These are phyloP conservation scores for Plasmodium falciparum DNA, from an alignment of 169 alveolate species.

Conservation along the genomic window DNA sequence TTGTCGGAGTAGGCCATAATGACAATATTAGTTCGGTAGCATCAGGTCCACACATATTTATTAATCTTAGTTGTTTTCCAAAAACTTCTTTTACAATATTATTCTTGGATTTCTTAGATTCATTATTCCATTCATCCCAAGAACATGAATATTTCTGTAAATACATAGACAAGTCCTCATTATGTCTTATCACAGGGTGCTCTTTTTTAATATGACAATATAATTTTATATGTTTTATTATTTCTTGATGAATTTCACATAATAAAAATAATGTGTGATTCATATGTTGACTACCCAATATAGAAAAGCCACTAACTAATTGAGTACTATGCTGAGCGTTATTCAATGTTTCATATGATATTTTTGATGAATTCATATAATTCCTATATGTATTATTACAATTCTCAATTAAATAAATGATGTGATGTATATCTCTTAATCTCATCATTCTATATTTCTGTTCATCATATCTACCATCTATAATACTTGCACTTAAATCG, in stretches of 20 bases:
- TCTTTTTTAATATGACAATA: conserved; percentile 22
- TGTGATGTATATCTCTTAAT: conserved; percentile 83
- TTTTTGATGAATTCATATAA: conserved; percentile 80
- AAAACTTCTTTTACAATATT: conserved; percentile 85
- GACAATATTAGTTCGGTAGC: conserved; percentile 85
- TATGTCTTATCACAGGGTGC: not conserved
- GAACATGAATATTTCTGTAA: conserved; percentile 72
- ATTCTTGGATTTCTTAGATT: conserved; percentile 84
- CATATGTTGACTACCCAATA: conserved; percentile 82
- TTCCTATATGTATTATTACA: conserved; percentile 78
- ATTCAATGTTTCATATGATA: conserved; percentile 73
- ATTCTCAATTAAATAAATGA: conserved; percentile 86
- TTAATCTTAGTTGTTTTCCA: conserved; percentile 87
- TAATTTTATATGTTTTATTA: conserved; percentile 41
- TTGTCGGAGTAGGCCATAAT: conserved; percentile 89
- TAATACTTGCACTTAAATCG: conserved; percentile 88
- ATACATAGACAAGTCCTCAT: conserved; percentile 20
- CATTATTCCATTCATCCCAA: conserved; percentile 83
- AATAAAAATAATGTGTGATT: conserved; percentile 79
- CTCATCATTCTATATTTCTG: conserved; percentile 88
- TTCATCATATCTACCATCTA: conserved; percentile 90
- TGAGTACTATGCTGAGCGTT: conserved; percentile 79
- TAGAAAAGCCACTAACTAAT: conserved; percentile 79
- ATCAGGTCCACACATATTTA: conserved; percentile 86
- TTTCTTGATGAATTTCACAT: conserved; percentile 75